Evolutionary conservation across 225 moss, liverwort and hornwort species (phyloP), one percentile per base, ranked within the genome.

Genomic region (Sphagnum contortum): DNA sequence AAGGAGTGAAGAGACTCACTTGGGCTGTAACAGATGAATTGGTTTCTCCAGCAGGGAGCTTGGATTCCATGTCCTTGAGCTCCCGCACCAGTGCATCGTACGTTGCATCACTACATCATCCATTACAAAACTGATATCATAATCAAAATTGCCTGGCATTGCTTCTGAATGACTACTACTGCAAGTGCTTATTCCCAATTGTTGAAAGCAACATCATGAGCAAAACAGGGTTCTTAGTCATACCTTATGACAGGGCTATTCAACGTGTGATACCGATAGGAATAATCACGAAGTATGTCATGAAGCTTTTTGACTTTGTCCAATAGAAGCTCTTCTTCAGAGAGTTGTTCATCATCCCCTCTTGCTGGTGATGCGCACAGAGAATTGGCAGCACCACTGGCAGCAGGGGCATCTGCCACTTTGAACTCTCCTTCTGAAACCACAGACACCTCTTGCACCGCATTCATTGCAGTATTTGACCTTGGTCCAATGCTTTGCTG

Each of bases 61-160:
- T 76, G 63, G 77, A 59, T 63, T 94, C 82, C 68, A 88, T 71
- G 48, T 75, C 69, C 70, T 82, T 81, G 5, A 90, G 81, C 75
- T 88, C 86, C 69, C 75, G 78, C 69, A 90, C 81, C 68, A 94
- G 69, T 48, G 80, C 73, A 73, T 94, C 93, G 63, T 84, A 94
- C 59, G 90, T 84, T 64, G 88, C 82, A 73, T 94, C 93, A 79
- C 93, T 94, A 77, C 54, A 50, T 9, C 8, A 49, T 47, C 5
- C 7, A 49, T 59, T 48, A 47, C 4, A 12, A 48, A 47, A 12
- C 12, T 49, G 47, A 61, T n/a, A n/a, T 55, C 68, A 71, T 6
- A 45, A 61, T 48, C 59, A 6, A 61, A 45, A 29, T 29, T 29
- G 29, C 29, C 29, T 29, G 29, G 29, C 29, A 29, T 29, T 29